Evolutionary conservation across 2,329 filamentous ascomycete genomes (phyloP).

Genomic region (Nothopassalora personata): DNA sequence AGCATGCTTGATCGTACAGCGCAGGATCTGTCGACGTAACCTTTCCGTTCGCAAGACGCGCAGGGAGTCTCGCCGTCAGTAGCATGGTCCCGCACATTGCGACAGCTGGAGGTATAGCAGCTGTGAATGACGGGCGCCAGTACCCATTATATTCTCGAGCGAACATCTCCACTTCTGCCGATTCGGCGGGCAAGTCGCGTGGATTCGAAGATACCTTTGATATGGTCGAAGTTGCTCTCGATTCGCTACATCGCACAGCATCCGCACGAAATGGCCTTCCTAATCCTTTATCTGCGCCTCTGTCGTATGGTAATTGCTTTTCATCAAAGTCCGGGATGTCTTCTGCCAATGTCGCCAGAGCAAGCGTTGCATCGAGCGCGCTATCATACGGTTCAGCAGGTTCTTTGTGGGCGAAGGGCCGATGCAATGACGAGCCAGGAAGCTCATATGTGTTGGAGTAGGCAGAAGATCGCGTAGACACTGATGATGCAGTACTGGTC

Average conservation of each 20-base stretch:
- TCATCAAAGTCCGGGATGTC: not conserved
- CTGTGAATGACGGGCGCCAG: conserved; percentile 12
- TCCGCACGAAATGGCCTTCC: not conserved
- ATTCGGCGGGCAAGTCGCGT: not conserved
- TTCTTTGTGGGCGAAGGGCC: not conserved
- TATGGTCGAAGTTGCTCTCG: not conserved
- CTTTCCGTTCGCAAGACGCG: not conserved
- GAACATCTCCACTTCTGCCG: conserved; percentile 16
- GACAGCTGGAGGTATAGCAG: conserved; percentile 5
- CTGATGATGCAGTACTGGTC: not conserved
- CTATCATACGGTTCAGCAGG: not conserved
- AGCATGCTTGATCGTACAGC: not conserved
- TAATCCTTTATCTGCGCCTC: not conserved
- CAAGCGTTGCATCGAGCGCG: not conserved
- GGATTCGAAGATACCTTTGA: conserved; percentile 1
- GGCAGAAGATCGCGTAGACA: not conserved
- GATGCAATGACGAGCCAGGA: not conserved
- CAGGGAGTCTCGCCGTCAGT: conserved; percentile 6
- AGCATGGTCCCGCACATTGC: conserved; percentile 14
- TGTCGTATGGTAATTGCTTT: not conserved
- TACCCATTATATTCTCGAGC: conserved; percentile 14
- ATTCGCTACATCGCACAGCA: not conserved
- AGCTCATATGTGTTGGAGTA: not conserved
- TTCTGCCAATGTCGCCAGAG: not conserved
- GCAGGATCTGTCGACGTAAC: not conserved